A percentile compares a stretch with the other conserved stretches of the same genome.
These are phyloP conservation scores for Mrakiaceae sp. DNA, from an alignment of 1,284 basidiomycete species.

Conservation along the genomic window DNA sequence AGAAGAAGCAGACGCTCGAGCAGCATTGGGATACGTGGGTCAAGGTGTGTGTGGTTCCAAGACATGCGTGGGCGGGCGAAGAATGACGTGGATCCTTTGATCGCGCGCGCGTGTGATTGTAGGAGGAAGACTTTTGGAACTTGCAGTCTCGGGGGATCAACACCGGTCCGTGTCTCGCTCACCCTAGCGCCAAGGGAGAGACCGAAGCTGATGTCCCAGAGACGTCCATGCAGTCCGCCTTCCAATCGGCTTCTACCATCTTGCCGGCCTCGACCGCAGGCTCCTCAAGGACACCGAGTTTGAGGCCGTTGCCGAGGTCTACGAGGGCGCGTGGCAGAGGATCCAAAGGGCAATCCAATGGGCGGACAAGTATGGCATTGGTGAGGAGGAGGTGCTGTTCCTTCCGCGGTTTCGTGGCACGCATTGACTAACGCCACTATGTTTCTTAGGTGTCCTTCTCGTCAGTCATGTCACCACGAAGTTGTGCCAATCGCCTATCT, in stretches of 20 bases:
- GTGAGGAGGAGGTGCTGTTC: slow-evolving; percentile 31
- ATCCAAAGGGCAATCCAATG: slow-evolving; percentile 55
- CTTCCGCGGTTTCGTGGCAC: too few species aligned
- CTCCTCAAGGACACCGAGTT: slow-evolving; percentile 66
- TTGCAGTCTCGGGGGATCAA: slow-evolving; percentile 64
- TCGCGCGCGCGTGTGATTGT: too few species aligned
- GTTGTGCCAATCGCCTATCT: background rate
- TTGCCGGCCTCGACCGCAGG: slow-evolving; percentile 49
- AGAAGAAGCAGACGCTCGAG: slow-evolving; percentile 52
- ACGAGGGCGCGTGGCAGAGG: slow-evolving; percentile 58
- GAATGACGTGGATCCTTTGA: background rate
- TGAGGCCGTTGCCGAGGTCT: slow-evolving; percentile 47
- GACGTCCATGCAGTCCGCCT: slow-evolving; percentile 2
- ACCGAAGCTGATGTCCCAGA: background rate
- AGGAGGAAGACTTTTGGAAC: slow-evolving; percentile 58
- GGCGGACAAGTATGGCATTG: slow-evolving; percentile 54
- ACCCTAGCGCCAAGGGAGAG: background rate
- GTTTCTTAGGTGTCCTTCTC: too few species aligned
- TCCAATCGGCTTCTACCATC: slow-evolving; percentile 68
- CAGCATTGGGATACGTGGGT: slow-evolving; percentile 75
- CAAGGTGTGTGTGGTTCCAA: slow-evolving; percentile 20
- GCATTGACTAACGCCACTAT: too few species aligned
- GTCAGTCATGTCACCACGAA: background rate
- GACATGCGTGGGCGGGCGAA: too few species aligned
- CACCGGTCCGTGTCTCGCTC: slow-evolving; percentile 43